Evolutionary conservation across 352 stramenopile genomes (phyloP), one percentile per base, ranked within the genome.

Genomic region (Globisporangium nodosum): DNA sequence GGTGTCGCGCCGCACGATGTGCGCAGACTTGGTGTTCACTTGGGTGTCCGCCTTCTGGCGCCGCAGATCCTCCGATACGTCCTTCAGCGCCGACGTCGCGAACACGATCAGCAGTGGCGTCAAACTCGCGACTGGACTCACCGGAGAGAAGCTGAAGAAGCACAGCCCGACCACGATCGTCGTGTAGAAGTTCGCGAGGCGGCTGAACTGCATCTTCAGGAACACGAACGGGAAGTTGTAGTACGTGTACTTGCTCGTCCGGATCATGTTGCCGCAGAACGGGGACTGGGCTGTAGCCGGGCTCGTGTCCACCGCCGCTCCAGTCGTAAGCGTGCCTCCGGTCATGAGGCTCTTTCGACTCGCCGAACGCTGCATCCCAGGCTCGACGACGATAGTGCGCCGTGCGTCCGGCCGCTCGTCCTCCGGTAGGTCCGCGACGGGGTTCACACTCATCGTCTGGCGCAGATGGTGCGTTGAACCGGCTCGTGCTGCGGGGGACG

Each of bases 211-310:
- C 78, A 94, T 92, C 71, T 92, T 91, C 47, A 96, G 66, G 33
- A 94, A 95, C 27, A 95, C 80, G 56, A 92, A 93, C 60, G 84
- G 66, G 56, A 96, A 96, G 71, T 95, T 96, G 79, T 90, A 95
- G 62, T 83, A 81, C 40, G 87, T 96, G 73, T 96, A 96, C 81
- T 95, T 94, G 78, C 84, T 95, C 56, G 86, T 94, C 39, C 75
- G 61, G 35, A 96, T 90, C 46, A 86, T 63, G 66, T 96, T 96
- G 35, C 78, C 78, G 63, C 66, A 78, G 57, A 93, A 94, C 20
- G 68, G 55, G 18, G 69, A 30, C 3, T 35, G 58, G 1, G 69
- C 55, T 8, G 75, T 60, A 52, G 69, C 59, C 24, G 63, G 51
- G 12, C 47, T 30, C 49, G 69, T 63, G 43, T 24, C 45, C 18